These are phyloP conservation scores for Pelargonium fulgidum DNA, from an alignment of 441 rosid genomes.

Conservation along the genomic window DNA sequence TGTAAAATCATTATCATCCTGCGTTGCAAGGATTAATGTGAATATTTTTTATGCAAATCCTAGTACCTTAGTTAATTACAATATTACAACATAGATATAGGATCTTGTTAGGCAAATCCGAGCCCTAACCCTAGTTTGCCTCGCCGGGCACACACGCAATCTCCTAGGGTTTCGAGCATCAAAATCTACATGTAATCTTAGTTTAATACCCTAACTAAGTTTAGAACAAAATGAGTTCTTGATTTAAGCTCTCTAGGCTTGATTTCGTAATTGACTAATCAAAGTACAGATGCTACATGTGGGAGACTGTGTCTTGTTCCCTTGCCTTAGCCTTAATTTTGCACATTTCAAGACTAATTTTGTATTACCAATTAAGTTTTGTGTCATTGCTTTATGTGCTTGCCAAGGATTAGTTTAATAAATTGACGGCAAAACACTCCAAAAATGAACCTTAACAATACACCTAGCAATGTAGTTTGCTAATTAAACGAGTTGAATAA, in stretches of 20 bases:
- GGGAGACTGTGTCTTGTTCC: conserved; percentile 66
- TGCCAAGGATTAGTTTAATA: conserved; percentile 13
- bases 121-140: conserved; percentile 21
- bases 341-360: conserved; percentile 20
- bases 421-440: conserved; percentile 24
- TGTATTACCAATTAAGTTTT: conserved; percentile 15
- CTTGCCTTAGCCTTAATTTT: conserved; percentile 14
- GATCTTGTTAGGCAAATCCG: conserved; percentile 34
- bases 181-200: conserved; percentile 7
- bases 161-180: conserved; percentile 37
- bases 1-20: conserved; percentile 12
- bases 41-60: background rate
- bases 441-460: background rate
- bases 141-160: conserved; percentile 33
- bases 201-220: conserved; percentile 2
- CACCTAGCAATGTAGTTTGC: too few relatives aligned
- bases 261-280: conserved; percentile 38
- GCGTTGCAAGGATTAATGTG: conserved; percentile 20
- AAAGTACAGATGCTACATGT: conserved; percentile 60
- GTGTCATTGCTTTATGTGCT: conserved; percentile 3
- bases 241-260: conserved; percentile 24
- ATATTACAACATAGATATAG: conserved; percentile 26
- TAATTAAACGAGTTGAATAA: too few relatives aligned
- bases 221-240: conserved; percentile 27
- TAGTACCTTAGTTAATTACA: background rate